These are phyloP conservation scores for Fusarium sulawesiense DNA, from an alignment of 2,329 filamentous ascomycete genomes.

Conservation along the genomic window DNA sequence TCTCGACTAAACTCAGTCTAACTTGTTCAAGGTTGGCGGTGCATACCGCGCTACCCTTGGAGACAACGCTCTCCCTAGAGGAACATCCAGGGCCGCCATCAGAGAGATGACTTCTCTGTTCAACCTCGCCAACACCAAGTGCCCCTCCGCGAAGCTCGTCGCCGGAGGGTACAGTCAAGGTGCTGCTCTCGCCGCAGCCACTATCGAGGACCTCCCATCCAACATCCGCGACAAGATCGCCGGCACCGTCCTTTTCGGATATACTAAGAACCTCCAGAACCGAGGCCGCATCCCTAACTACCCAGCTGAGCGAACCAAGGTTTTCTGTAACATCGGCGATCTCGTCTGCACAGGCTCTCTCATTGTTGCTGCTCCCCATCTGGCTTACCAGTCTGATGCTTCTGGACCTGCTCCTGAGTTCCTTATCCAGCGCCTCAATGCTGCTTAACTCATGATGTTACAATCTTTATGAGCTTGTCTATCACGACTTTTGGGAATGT, in stretches of 20 bases:
- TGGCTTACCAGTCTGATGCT: conserved; percentile 27
- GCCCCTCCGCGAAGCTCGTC: conserved; percentile 56
- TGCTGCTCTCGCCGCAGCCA: conserved; percentile 56
- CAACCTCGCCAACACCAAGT: conserved; percentile 55
- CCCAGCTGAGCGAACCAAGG: conserved; percentile 47
- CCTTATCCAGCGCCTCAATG: conserved; percentile 22
- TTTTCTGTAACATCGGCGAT: conserved; percentile 53
- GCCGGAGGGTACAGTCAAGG: conserved; percentile 58
- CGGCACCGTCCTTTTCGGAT: conserved; percentile 54
- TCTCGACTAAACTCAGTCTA: rapidly evolving
- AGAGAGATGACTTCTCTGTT: conserved; percentile 56
- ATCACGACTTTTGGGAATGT: background rate
- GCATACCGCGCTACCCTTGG: conserved; percentile 52
- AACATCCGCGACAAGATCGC: conserved; percentile 51
- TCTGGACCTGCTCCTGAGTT: conserved; percentile 27
- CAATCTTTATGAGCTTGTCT: background rate
- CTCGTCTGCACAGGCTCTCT: conserved; percentile 53
- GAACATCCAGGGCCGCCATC: conserved; percentile 54
- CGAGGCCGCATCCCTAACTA: conserved; percentile 54
- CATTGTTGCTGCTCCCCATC: conserved; percentile 36
- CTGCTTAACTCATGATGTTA: background rate
- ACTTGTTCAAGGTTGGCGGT: conserved; percentile 34
- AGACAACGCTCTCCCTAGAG: conserved; percentile 53
- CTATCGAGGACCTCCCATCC: conserved; percentile 51
- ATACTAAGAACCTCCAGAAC: conserved; percentile 58